Evolutionary conservation across 495 filamentous ascomycete species (phyloP).

Genomic region (Elasticomyces elasticus): DNA sequence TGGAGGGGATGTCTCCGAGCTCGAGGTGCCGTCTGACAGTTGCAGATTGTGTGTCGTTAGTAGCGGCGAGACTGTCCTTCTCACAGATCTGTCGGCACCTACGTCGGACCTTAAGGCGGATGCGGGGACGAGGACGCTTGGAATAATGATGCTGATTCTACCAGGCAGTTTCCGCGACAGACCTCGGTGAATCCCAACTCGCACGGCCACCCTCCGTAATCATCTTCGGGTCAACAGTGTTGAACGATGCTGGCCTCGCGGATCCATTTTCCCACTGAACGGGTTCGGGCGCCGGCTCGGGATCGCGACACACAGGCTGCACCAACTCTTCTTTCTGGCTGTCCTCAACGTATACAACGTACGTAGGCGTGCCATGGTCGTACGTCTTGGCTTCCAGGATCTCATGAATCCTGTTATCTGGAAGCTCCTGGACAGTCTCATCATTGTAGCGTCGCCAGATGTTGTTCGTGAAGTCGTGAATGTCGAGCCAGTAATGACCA

Average conservation of each 20-base stretch:
- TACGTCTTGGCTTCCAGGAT: slow-evolving; percentile 43
- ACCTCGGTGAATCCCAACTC: slow-evolving; percentile 8
- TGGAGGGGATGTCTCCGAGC: too few relatives aligned
- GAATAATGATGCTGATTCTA: not conserved
- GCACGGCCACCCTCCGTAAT: not conserved
- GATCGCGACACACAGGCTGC: slow-evolving; percentile 46
- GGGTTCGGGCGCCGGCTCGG: slow-evolving; percentile 3
- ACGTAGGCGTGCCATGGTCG: slow-evolving; percentile 62
- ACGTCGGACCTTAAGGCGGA: not conserved
- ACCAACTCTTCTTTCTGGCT: slow-evolving; percentile 51
- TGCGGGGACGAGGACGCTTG: too few relatives aligned
- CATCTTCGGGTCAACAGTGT: slow-evolving; percentile 2
- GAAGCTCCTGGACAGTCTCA: slow-evolving; percentile 59
- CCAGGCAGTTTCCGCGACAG: slow-evolving; percentile 1
- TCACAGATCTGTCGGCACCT: not conserved
- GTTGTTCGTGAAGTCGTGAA: slow-evolving; percentile 70
- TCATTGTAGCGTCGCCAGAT: slow-evolving; percentile 96
- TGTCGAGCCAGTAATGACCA: slow-evolving; percentile 97
- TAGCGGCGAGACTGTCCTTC: not conserved
- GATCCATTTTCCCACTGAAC: not conserved
- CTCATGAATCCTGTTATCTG: slow-evolving; percentile 29
- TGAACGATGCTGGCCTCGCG: not conserved
- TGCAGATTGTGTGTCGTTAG: not conserved
- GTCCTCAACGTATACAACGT: slow-evolving; percentile 73
- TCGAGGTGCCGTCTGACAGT: too few relatives aligned